Evolutionary conservation across 176 grass and related monocot species (phyloP), one percentile per base, ranked within the genome.

Genomic region (Thinopyrum elongatum): DNA sequence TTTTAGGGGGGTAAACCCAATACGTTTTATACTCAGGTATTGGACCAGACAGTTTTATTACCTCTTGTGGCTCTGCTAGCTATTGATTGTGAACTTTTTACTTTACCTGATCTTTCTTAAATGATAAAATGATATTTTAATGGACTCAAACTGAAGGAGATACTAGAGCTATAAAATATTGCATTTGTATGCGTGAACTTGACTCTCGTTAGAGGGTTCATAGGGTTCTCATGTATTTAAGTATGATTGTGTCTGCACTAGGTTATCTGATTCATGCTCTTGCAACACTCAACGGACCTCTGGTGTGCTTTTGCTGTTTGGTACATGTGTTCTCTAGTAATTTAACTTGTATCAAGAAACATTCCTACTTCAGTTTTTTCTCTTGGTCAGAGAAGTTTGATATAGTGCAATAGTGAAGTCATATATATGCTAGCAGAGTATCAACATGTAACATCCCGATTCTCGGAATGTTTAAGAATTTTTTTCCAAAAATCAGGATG

Each of bases 201-300:
- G 38, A 53, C 22, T 62, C 16, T 69, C 65, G 63, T 63, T 30
- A 80, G 38, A 60, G 62, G 35, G 53, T 46, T 70, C 3, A 73
- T 21, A 35, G 55, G 65, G 11, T 55, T 74, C 26, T 62, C 60
- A 74, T 39, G 38, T 70, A 71, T 39, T 17, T 27, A 35, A 36
- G 33, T n/a, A n/a, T 72, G 2, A 11, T 25, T 27, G 9, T 64
- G 23, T 62, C 17, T 39, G 35, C 67, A 29, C 66, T 72, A 36
- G 80, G 23, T 83, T 83, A 72, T 72, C 26, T 27, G 29, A 60
- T 82, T 14, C 17, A 36, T 53, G 80, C 58, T 83, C n/a, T 35
- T 30, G 2, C 21, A 36, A 39, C 15, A 4, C 33, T 12, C 33
- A 38, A 16, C 16, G 67, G 44, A 39, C 38, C 21, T 21, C 19